Base-by-base conservation (phyloP, 2,329 filamentous ascomycete species). In the Didymosphaeria variabile region DNA sequence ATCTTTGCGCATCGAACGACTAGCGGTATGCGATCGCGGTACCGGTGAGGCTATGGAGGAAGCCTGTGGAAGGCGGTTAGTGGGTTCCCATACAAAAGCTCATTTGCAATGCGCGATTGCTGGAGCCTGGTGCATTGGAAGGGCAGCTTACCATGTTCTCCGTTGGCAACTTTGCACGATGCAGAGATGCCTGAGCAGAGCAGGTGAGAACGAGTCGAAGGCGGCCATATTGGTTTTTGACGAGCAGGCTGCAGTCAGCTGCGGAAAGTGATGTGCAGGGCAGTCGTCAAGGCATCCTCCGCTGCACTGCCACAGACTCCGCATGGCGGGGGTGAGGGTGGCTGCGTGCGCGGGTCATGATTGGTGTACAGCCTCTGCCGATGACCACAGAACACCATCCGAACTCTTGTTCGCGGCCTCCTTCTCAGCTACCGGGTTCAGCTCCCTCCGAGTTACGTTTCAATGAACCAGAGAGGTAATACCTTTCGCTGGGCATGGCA, bases 21-120 rank as follows among this genome's bases (percentile, higher is more conserved):
- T 55, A 13, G 58, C 47, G 34, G 52, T 42, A 58, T 60, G 65
- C 45, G 55, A 63, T 40, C 65, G 62, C 32, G 71, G 66, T 2
- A 63, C 46, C 9, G 69, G 71, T 51, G 68, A 62, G 38, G 65
- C 65, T 66, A 73, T 66, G 42, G 66, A 61, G 61, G 69, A 65
- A 62, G 69, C 62, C 72, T 74, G 36, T 1, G 12, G 12, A 32
- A 2, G 36, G 23, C 32, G n/a, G 31, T 58, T 15, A 62, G 56
- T 38, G 7, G 40, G 15, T 36, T 23, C 15, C 36, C 34, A 42
- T 15, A 12, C 17, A 17, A 51, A 42, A 10, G 8, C 29, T 10
- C 15, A 40, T 38, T 36, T n/a, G 10, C 32, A 29, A 45, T 8
- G 12, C 31, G 17, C 21, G 17, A 40, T 29, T 29, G 19, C 49